phyloP scores from a whole-genome alignment of 2,329 filamentous ascomycete genomes.

The Podosphaera fusca region DNA sequence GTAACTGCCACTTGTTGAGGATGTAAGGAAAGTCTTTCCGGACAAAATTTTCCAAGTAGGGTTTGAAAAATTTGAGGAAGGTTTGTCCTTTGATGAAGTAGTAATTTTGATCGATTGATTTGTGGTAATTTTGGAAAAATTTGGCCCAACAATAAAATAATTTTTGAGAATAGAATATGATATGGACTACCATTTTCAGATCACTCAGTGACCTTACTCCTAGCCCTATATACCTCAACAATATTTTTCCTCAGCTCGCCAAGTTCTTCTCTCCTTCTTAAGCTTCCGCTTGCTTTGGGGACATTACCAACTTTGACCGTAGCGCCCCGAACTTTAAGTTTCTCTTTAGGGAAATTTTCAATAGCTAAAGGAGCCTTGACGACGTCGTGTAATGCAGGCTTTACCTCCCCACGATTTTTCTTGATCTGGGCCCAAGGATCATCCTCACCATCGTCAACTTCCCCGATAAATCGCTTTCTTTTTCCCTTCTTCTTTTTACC shows the following conservation, averaged over 20 bases:
- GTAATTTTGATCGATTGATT: no score
- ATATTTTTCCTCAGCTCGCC: slow-evolving; percentile 44
- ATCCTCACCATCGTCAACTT: slow-evolving; percentile 14
- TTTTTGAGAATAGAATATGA: no score
- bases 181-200: background rate
- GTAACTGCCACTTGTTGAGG: no score
- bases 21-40: no score
- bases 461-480: slow-evolving; percentile 22
- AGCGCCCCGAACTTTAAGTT: slow-evolving; percentile 30
- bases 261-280: slow-evolving; percentile 50
- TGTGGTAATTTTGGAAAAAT: no score
- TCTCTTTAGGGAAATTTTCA: slow-evolving; percentile 14
- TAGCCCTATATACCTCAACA: slow-evolving; percentile 48
- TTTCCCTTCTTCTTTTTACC: slow-evolving; percentile 11
- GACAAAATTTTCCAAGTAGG: no score
- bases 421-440: slow-evolving; percentile 16
- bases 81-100: no score
- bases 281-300: slow-evolving; percentile 44
- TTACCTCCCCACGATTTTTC: slow-evolving; percentile 12
- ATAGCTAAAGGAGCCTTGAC: slow-evolving; percentile 15
- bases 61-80: no score
- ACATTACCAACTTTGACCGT: slow-evolving; percentile 45
- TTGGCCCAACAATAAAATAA: no score
- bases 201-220: slow-evolving; percentile 32
- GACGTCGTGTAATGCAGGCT: slow-evolving; percentile 18